Evolutionary conservation across 768 basidiomycete species (phyloP).

Genomic region (Kwoniella bestiolae): DNA sequence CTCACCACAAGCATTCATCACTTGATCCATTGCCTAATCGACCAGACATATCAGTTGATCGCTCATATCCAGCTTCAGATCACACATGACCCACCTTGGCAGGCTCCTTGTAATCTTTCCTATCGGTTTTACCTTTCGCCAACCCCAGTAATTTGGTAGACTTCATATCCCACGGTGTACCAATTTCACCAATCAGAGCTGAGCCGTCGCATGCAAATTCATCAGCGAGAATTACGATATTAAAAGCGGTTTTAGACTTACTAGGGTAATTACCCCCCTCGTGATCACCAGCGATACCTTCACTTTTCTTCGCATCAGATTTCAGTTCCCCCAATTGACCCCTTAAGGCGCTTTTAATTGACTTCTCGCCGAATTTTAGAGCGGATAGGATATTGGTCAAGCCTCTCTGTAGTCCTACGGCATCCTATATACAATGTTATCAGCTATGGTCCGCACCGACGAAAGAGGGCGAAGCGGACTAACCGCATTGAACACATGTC

Average conservation of each 20-base stretch:
- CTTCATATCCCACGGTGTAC: constrained; percentile 94
- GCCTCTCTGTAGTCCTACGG: constrained; percentile 82
- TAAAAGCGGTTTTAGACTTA: constrained; percentile 13
- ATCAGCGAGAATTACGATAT: not conserved
- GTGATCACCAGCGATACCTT: constrained; percentile 28
- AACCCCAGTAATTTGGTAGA: constrained; percentile 65
- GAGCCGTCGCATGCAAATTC: not conserved
- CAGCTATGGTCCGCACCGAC: not conserved
- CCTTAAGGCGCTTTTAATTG: constrained; percentile 77
- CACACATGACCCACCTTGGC: constrained; percentile 30
- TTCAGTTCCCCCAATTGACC: constrained; percentile 81
- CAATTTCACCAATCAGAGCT: constrained; percentile 61
- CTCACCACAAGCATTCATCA: constrained; percentile 63
- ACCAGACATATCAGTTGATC: not conserved
- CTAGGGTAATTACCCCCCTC: constrained; percentile 36
- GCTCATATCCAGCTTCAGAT: not conserved
- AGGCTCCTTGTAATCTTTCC: constrained; percentile 43
- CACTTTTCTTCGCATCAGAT: constrained; percentile 64
- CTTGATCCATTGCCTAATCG: constrained; percentile 39
- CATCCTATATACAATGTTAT: constrained; percentile 35
- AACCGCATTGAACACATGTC: constrained; percentile 78
- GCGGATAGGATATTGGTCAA: constrained; percentile 68
- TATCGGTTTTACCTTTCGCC: constrained; percentile 41
- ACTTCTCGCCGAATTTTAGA: constrained; percentile 75
- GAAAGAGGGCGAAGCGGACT: constrained; percentile 3